Evolutionary conservation across 495 filamentous ascomycete species (phyloP), one percentile per base, ranked within the genome.

Genomic region (Aspergillus affinis): DNA sequence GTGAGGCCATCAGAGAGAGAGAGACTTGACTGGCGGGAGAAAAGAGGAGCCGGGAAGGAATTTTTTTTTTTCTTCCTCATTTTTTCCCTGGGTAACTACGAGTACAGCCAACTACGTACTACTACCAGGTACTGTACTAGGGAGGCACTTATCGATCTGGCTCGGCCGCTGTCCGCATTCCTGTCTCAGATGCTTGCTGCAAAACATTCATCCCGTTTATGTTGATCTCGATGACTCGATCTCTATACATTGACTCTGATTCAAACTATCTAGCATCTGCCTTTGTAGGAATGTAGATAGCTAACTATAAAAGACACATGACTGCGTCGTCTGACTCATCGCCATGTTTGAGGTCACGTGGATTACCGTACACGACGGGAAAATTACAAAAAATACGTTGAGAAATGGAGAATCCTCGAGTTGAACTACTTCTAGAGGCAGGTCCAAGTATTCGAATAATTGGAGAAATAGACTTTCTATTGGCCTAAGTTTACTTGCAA

Each of bases 11-110:
- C 46, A 18, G 29, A 50, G 59, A 30, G 45, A 55, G 41, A 6
- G 27, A 3, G 48, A 44, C 51, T 44, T 54, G 50, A 58, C 54
- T 56, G 59, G 59, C 23, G 51, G 59, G 60, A 27, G 23, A 60
- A 54, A 61, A 55, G 51, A 66, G 63, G 67, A 67, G 69, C 75
- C 63, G 69, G 54, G 4, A 26, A 26, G 23, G 23, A 32, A 51
- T 61, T 60, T 53, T 57, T 59, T 63, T 60, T 61, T 69, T 64
- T 62, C 62, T 58, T 55, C 23, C 23, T 26, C 23, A 26, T 60
- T 58, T 56, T 59, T 64, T 44, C 23, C 9, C 20, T 54, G 8
- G 4, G 29, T 54, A 41, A n/a, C 44, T 30, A 4, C 29, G 4
- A 30, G 29, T 30, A 4, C 29, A 30, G 29, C n/a, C n/a, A n/a